Percentiles rank a stretch among this genome's conserved stretches.
Conservation (phyloP, 2,329 filamentous ascomycete species). For the Aspergillus sp. region DNA sequence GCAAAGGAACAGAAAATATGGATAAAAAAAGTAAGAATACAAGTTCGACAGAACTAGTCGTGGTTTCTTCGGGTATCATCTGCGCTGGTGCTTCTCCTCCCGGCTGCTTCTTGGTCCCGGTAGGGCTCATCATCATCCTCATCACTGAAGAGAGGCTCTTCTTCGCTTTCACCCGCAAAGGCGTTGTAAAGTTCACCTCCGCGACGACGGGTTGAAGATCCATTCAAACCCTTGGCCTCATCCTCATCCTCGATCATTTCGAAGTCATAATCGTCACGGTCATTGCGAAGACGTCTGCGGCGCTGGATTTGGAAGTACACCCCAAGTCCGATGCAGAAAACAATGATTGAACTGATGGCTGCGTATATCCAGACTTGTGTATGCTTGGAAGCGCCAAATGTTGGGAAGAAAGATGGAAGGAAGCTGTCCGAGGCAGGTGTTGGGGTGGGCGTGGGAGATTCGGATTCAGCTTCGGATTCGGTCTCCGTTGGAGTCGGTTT, state of each 20-base stretch:
- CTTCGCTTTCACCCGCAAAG: constrained; percentile 89
- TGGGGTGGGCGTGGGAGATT: constrained; percentile 31
- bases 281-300: constrained; percentile 71
- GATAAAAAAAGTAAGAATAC: constrained; percentile 12
- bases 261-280: constrained; percentile 87
- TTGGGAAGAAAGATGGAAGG: constrained; percentile 83
- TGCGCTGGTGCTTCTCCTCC: constrained; percentile 15
- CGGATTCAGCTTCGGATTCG: constrained; percentile 20
- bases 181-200: constrained; percentile 96
- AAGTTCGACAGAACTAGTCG: constrained; percentile 2
- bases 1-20: not conserved
- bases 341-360: constrained; percentile 75
- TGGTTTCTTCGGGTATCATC: constrained; percentile 15
- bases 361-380: constrained; percentile 95
- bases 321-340: constrained; percentile 80
- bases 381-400: constrained; percentile 81
- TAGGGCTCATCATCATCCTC: constrained; percentile 42
- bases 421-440: constrained; percentile 52
- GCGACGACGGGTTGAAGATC: constrained; percentile 55
- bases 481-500: constrained; percentile 49
- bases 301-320: constrained; percentile 79
- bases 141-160: constrained; percentile 56
- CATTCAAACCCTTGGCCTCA: constrained; percentile 41
- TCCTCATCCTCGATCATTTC: constrained; percentile 87
- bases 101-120: constrained; percentile 28